A percentile compares a stretch with the other conserved stretches of the same genome.
Evolutionary conservation across 306 rosid species (phyloP).

Genomic region (Glycine latifolia): DNA sequence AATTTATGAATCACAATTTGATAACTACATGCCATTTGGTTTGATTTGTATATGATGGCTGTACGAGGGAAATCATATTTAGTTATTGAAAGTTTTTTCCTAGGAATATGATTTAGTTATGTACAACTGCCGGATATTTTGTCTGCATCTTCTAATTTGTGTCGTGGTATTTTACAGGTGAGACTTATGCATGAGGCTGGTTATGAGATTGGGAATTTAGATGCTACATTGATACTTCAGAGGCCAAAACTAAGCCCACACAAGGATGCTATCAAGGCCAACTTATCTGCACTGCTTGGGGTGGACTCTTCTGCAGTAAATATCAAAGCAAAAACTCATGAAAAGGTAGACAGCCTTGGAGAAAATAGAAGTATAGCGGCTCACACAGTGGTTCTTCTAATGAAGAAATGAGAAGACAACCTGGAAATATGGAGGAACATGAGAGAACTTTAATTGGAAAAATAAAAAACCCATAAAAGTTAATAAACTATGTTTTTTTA

Average conservation of each 20-base stretch:
- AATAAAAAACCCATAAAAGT: neutral
- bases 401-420: constrained; percentile 65
- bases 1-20: neutral
- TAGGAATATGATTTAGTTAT: neutral
- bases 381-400: constrained; percentile 93
- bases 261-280: constrained; percentile 87
- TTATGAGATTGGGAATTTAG: constrained; percentile 90
- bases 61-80: neutral
- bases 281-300: constrained; percentile 88
- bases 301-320: constrained; percentile 87
- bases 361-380: constrained; percentile 97
- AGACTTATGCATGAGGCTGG: constrained; percentile 92
- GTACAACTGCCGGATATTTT: neutral
- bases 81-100: constrained; percentile 6
- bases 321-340: constrained; percentile 96
- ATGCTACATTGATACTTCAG: constrained; percentile 92
- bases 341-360: constrained; percentile 96
- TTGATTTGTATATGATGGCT: constrained; percentile 25
- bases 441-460: constrained; percentile 23
- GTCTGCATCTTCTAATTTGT: constrained; percentile 26
- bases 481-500: constrained; percentile 22
- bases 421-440: constrained; percentile 22
- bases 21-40: constrained; percentile 6
- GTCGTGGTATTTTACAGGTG: constrained; percentile 62
- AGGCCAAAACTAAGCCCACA: constrained; percentile 95